Percentiles rank a stretch among this genome's conserved stretches.
phyloP scores from a whole-genome alignment of 208 protist species.

The Trypanosoma caninum region DNA sequence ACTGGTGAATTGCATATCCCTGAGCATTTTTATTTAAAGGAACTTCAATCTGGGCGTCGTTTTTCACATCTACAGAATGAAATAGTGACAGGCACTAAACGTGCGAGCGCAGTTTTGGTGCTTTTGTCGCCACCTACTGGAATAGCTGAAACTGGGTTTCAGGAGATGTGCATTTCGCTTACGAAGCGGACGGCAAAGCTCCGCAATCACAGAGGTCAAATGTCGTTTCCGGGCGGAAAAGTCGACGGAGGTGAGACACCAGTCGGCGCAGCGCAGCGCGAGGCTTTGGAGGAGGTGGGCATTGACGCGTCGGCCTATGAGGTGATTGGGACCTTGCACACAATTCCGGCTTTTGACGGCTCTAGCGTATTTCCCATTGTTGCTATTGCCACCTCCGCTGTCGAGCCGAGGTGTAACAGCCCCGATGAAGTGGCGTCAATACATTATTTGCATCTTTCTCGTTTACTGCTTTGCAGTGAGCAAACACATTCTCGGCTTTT shows the following conservation, averaged over 20 bases:
- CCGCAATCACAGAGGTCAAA: slow-evolving; percentile 62
- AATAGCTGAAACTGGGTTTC: slow-evolving; percentile 25
- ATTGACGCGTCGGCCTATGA: slow-evolving; percentile 43
- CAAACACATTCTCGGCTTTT: slow-evolving; percentile 63
- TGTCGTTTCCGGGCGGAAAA: slow-evolving; percentile 80
- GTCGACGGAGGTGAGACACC: slow-evolving; percentile 54
- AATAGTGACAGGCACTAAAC: neutral
- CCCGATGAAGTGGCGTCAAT: slow-evolving; percentile 73
- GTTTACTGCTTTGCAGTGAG: slow-evolving; percentile 37
- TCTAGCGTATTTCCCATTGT: slow-evolving; percentile 53
- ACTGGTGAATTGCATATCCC: slow-evolving; percentile 45
- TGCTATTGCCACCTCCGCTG: slow-evolving; percentile 33
- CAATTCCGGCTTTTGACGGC: slow-evolving; percentile 33
- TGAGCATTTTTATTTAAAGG: slow-evolving; percentile 62
- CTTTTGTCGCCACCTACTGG: slow-evolving; percentile 52
- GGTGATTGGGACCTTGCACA: slow-evolving; percentile 48
- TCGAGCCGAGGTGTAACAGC: slow-evolving; percentile 47
- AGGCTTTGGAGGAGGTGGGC: slow-evolving; percentile 75
- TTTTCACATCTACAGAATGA: slow-evolving; percentile 37
- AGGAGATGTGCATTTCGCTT: slow-evolving; percentile 86
- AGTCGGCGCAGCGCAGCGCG: slow-evolving; percentile 57
- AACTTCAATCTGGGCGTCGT: slow-evolving; percentile 8
- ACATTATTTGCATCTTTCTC: slow-evolving; percentile 81
- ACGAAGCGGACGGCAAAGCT: slow-evolving; percentile 67
- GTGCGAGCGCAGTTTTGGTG: slow-evolving; percentile 55